Base-by-base conservation (phyloP, 129 eudicot species). In the Logfia minima region DNA sequence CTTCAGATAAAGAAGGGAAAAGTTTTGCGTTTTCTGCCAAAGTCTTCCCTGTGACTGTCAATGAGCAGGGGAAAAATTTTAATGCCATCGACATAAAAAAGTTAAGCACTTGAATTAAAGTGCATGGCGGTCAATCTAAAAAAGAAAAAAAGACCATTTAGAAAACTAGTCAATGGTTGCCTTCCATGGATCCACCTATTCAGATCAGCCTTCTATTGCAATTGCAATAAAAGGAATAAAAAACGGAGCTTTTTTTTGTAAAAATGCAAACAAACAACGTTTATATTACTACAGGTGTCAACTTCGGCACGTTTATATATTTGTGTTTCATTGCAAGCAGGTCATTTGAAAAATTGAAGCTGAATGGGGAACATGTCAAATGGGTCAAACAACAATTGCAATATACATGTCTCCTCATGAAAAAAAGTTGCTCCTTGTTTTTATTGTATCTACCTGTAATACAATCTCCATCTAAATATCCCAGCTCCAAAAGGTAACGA, bases 401-500 rank as follows among this genome's bases (percentile, higher is more conserved):
- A 5, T 48, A 48, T 48, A 13, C 5, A 41, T 9, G 55, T 48
- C 18, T 13, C 55, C n/a, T 48, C 53, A 17, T 43, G 62, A 72
- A 56, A 72, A 18, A 18, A 53, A 71, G 0, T 51, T 17, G 14
- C 9, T 8, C 1, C 19, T 72, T 56, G 68, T 11, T 8, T 21
- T 32, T 55, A 43, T 10, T 48, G 55, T 48, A 48, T 79, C 35
- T 84, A 91, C 97, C 99, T 26, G 99, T 95, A 58, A 95, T 85
- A 78, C 99, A 95, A 71, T 95, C 99, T 53, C 99, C 99, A 75
- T 95, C 97, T 37, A 95, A 62, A 79, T 83, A 83, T 21, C 97
- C 99, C 24, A 80, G 94, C 86, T 92, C 99, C 83, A 89, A 87
- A 29, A 95, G 90, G 81, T 87, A 64, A 39, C 90, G 92, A 59